Percentiles rank a stretch among this genome's conserved stretches.
phyloP scores from a whole-genome alignment of 140 eudicot genomes.

The Oenanthe javanica region DNA sequence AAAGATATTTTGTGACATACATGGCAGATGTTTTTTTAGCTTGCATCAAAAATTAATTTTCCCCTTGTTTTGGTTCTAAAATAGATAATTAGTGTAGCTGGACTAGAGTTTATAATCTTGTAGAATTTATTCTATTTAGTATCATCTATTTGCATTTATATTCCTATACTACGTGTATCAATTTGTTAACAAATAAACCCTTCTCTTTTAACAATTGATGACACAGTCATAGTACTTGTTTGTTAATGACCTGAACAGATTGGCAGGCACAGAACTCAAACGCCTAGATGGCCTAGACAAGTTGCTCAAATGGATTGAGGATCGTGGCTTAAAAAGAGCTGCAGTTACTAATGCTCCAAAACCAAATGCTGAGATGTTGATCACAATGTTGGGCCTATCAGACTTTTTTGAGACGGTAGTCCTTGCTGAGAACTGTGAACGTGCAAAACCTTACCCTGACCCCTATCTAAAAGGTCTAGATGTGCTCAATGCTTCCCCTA shows the following conservation, averaged over 20 bases:
- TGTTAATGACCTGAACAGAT: conserved; percentile 27
- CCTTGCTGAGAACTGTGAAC: conserved; percentile 73
- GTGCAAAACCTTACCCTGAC: conserved; percentile 90
- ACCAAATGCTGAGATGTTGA: conserved; percentile 64
- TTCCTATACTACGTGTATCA: neutral
- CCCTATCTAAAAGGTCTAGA: conserved; percentile 75
- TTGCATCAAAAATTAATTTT: neutral
- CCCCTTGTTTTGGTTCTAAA: neutral
- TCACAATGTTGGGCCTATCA: conserved; percentile 52
- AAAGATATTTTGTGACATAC: neutral
- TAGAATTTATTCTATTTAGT: neutral
- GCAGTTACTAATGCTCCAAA: conserved; percentile 94
- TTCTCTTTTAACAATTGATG: neutral
- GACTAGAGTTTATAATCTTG: neutral
- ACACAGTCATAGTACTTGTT: neutral
- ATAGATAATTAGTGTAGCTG: neutral
- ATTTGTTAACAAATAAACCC: neutral
- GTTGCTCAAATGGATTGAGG: conserved; percentile 76
- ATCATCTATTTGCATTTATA: neutral
- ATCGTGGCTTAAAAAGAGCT: conserved; percentile 72
- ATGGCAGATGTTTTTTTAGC: neutral
- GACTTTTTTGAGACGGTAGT: conserved; percentile 61
- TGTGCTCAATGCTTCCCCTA: conserved; percentile 49
- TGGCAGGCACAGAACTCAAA: conserved; percentile 57
- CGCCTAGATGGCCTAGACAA: conserved; percentile 62